These are phyloP conservation scores for Dimargaris cristalligena DNA, from an alignment of 192 early-diverging fungal species.

Conservation along the genomic window DNA sequence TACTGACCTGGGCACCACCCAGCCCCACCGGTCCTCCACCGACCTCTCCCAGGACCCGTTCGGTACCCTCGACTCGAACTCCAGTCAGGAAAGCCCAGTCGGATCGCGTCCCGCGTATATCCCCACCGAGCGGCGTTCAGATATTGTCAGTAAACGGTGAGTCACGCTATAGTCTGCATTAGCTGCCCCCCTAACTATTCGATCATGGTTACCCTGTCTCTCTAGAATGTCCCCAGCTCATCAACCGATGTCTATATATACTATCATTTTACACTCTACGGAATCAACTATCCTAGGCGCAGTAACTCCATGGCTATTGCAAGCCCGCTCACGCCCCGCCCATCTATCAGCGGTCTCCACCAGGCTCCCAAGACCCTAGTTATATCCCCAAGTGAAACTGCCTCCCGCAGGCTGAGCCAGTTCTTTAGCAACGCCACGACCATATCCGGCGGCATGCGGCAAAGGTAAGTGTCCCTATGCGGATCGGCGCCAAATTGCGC, in stretches of 20 bases:
- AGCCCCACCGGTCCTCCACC: not conserved
- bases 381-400: constrained; percentile 5
- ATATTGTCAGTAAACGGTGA: not conserved
- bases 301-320: not conserved
- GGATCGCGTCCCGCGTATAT: not conserved
- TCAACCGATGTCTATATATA: not conserved
- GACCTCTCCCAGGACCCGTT: not conserved
- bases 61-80: not conserved
- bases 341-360: not conserved
- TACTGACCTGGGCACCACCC: not conserved
- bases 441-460: not conserved
- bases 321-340: not conserved
- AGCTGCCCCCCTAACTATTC: no score
- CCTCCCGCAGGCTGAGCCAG: not conserved
- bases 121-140: not conserved
- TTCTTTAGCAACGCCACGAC: not conserved
- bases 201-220: no score
- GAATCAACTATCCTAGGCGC: not conserved
- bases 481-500: no score
- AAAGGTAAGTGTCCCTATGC: not conserved
- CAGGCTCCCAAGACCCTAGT: constrained; percentile 2
- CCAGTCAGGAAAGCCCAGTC: not conserved
- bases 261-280: not conserved
- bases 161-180: no score
- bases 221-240: no score